A percentile compares a stretch with the other conserved stretches of the same genome.
Conservation (phyloP, 441 rosid species). For the Macaranga tanarius region DNA sequence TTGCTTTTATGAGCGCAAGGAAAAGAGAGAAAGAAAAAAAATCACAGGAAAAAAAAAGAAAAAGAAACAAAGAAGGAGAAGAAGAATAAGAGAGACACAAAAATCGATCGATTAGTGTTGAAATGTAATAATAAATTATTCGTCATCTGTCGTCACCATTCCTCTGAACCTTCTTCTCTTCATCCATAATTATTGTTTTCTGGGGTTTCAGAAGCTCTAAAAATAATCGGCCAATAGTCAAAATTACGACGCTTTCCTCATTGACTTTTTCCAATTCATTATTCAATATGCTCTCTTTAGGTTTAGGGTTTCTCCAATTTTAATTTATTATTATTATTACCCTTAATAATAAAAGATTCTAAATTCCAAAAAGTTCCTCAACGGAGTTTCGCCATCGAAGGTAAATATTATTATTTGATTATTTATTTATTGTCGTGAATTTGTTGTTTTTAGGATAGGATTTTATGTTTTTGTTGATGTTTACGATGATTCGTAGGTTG, state of each 20-base stretch:
- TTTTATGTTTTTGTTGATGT: not conserved
- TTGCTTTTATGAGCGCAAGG: too few species aligned
- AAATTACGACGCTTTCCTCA: slow-evolving; percentile 3
- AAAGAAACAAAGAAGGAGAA: too few species aligned
- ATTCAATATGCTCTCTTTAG: not conserved
- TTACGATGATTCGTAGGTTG: slow-evolving; percentile 1
- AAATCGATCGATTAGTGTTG: too few species aligned
- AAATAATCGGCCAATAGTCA: not conserved
- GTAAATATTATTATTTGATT: slow-evolving; percentile 29
- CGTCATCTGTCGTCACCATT: too few species aligned
- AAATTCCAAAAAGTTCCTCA: slow-evolving; percentile 19
- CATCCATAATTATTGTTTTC: too few species aligned
- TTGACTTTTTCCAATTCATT: slow-evolving; percentile 9
- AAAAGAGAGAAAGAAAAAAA: too few species aligned
- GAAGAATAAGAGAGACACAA: too few species aligned
- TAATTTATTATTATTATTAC: not conserved
- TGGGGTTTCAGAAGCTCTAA: not conserved
- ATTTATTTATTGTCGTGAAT: not conserved
- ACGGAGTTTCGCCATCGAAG: slow-evolving; percentile 66
- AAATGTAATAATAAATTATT: too few species aligned
- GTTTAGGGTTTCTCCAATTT: slow-evolving; percentile 24
- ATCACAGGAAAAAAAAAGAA: too few species aligned
- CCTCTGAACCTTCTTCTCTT: too few species aligned
- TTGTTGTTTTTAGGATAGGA: not conserved
- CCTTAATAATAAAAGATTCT: too few species aligned